Evolutionary conservation across 2,329 filamentous ascomycete genomes (phyloP), one percentile per base, ranked within the genome.

Genomic region (Bipolaris gigantea): DNA sequence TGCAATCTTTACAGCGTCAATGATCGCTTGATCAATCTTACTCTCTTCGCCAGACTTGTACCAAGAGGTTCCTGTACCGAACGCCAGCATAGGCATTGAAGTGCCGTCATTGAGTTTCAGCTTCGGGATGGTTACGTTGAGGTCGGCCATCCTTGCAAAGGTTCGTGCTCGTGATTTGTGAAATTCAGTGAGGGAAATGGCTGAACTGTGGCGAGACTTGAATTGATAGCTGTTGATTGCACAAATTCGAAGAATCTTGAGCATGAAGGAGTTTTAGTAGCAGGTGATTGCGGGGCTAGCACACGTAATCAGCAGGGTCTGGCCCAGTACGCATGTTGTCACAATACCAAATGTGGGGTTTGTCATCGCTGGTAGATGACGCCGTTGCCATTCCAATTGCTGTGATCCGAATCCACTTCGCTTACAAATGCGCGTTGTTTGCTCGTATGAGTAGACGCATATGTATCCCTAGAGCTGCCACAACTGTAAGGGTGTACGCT

Each of bases 91-190:
- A 10, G 89, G 89, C 48, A 92, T 89, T 53, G 84, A 81, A 56
- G 84, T 83, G 57, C 88, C 89, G 76, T 92, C 87, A 62, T 89
- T 90, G 52, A 92, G 79, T 76, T 87, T 89, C 50, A 91, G 73
- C 50, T 73, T 77, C 1, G 86, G 86, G 35, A 82, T 87, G 1
- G 75, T 76, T 5, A 73, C 69, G 55, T 76, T 57, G 25, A 78
- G 73, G 18, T 76, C 71, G n/a, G 76, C 74, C 76, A 78, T 78
- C 35, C 34, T 50, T 56, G 48, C 33, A 25, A 52, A 47, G 16
- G 43, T 39, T 10, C 5, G 16, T 27, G 8, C 21, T 16, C 19
- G 39, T 38, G 25, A 39, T 25, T 16, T 8, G 2, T 38, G 6
- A 2, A 10, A 38, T 42, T 15, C 33, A 21, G n/a, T 48, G 9